phyloP scores from a whole-genome alignment of 2,329 filamentous ascomycete genomes.

The Didymosphaeria variabile region DNA sequence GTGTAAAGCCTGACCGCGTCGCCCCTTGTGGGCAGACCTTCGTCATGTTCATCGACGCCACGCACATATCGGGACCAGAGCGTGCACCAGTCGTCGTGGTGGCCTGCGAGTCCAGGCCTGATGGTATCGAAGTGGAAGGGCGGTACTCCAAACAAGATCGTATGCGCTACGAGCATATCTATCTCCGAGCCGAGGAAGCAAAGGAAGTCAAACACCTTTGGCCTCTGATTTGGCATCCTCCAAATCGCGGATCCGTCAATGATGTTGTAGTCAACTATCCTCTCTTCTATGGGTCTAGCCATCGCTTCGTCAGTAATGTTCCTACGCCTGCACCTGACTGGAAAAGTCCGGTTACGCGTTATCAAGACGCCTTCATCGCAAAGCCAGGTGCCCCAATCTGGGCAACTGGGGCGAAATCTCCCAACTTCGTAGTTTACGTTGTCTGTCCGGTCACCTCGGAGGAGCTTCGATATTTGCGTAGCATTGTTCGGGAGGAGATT shows the following conservation, averaged over 20 bases:
- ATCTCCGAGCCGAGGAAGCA: neutral
- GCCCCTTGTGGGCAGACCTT: neutral
- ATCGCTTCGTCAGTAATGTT: neutral
- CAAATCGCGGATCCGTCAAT: neutral
- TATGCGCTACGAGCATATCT: constrained; percentile 1
- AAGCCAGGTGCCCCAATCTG: neutral
- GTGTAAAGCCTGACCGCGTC: neutral
- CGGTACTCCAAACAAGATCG: neutral
- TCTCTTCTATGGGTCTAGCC: neutral
- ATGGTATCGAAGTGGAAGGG: neutral
- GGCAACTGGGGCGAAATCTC: neutral
- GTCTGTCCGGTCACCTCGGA: neutral
- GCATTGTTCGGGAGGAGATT: neutral
- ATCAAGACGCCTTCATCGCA: neutral
- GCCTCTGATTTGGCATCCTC: constrained; percentile 1
- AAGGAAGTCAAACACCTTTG: neutral
- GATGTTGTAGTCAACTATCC: no score
- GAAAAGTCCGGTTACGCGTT: neutral
- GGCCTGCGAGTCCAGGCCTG: neutral
- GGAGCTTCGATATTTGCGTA: neutral
- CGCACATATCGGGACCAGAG: neutral
- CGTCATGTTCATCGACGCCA: neutral
- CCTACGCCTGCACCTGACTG: neutral
- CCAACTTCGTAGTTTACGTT: neutral
- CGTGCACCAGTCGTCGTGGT: neutral